These are phyloP conservation scores for Geosmithia flava DNA, from an alignment of 2,329 filamentous ascomycete species.

Conservation along the genomic window DNA sequence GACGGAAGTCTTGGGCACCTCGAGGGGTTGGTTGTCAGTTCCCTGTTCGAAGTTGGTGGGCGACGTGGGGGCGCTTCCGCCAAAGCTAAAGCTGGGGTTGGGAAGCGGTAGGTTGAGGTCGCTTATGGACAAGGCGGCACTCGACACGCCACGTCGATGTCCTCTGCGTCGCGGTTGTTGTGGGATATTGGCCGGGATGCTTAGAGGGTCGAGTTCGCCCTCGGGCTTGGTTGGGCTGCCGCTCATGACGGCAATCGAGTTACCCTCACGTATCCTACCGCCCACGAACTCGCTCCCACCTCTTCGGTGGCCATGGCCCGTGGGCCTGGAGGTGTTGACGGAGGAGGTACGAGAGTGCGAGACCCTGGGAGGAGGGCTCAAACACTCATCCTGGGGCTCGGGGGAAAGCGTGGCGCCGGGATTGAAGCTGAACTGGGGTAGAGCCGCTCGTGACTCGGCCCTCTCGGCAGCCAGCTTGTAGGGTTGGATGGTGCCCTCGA, in stretches of 20 bases:
- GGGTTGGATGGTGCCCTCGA: conserved; percentile 27
- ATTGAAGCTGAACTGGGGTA: conserved; percentile 46
- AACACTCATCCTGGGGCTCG: conserved; percentile 22
- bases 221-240: conserved; percentile 57
- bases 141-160: conserved; percentile 62
- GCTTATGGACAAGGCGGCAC: conserved; percentile 63
- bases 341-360: conserved; percentile 37
- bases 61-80: conserved; percentile 47
- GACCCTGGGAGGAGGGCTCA: conserved; percentile 44
- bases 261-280: conserved; percentile 49
- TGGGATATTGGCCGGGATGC: conserved; percentile 35
- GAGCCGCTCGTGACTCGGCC: conserved; percentile 21
- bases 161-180: conserved; percentile 40
- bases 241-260: conserved; percentile 49
- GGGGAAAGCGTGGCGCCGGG: conserved; percentile 26
- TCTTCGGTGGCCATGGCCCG: conserved; percentile 64
- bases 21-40: neutral
- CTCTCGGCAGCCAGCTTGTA: conserved; percentile 16
- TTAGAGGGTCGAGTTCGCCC: conserved; percentile 22
- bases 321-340: conserved; percentile 39
- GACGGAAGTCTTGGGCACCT: neutral
- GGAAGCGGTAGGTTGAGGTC: conserved; percentile 60
- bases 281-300: conserved; percentile 82
- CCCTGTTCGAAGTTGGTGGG: conserved; percentile 33
- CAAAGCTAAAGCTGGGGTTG: conserved; percentile 35